These are phyloP conservation scores for Theileria parva DNA, from an alignment of 169 alveolate genomes.

Conservation along the genomic window DNA sequence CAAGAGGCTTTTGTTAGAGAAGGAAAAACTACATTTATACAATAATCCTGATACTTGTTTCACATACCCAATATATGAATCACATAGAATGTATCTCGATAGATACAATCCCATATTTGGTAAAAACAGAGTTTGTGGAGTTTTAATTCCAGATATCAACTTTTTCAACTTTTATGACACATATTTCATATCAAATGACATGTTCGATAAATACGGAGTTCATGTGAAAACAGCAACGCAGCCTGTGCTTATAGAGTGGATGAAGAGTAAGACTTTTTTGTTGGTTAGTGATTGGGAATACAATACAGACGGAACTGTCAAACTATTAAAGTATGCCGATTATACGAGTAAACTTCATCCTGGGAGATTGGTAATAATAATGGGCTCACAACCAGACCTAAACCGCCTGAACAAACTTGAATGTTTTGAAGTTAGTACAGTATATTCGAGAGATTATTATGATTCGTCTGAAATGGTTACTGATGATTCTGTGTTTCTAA, in stretches of 20 bases:
- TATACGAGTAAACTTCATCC: slow-evolving; percentile 9
- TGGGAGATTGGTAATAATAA: slow-evolving; percentile 30
- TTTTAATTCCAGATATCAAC: slow-evolving; percentile 19
- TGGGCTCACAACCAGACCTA: slow-evolving; percentile 5
- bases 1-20: background rate
- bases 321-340: background rate
- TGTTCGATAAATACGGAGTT: slow-evolving; percentile 42
- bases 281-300: slow-evolving; percentile 19
- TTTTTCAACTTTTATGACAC: slow-evolving; percentile 48
- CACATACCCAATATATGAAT: slow-evolving; percentile 36
- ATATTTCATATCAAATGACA: slow-evolving; percentile 35
- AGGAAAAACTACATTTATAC: slow-evolving; percentile 18
- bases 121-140: slow-evolving; percentile 28
- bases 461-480: slow-evolving; percentile 3
- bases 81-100: slow-evolving; percentile 41
- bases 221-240: slow-evolving; percentile 23
- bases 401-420: background rate
- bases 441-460: slow-evolving; percentile 50
- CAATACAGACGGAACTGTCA: background rate
- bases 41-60: slow-evolving; percentile 44
- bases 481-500: slow-evolving; percentile 37
- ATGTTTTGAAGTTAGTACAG: slow-evolving; percentile 44
- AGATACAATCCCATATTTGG: slow-evolving; percentile 23
- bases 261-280: slow-evolving; percentile 22
- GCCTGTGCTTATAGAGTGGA: slow-evolving; percentile 23